phyloP scores from a whole-genome alignment of 2,329 filamentous ascomycete species.

The Trichophyton schoenleinii region DNA sequence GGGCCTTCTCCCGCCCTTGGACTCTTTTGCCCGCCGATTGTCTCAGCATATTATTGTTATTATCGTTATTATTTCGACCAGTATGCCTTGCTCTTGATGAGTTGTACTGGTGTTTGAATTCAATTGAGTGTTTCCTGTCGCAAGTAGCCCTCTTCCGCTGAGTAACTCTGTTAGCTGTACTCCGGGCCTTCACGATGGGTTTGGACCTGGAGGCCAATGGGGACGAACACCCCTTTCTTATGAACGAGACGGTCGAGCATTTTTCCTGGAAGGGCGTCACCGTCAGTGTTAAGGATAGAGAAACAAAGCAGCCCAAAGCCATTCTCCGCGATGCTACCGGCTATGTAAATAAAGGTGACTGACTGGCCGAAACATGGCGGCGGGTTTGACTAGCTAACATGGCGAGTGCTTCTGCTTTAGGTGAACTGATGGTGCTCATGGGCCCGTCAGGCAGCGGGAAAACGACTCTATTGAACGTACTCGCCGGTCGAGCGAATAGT shows the following conservation, averaged over 20 bases:
- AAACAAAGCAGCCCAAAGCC: constrained; percentile 49
- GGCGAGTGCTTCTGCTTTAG: constrained; percentile 24
- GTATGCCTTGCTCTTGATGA: neutral
- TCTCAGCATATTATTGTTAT: neutral
- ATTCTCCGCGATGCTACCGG: constrained; percentile 55
- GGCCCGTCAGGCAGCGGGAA: constrained; percentile 65
- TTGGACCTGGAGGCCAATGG: constrained; percentile 21
- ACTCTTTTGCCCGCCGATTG: neutral
- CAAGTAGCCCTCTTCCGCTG: neutral
- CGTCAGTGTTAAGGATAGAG: constrained; percentile 60
- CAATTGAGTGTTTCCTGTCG: neutral
- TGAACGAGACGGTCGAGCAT: constrained; percentile 50
- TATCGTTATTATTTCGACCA: neutral
- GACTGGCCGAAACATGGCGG: neutral
- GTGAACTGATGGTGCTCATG: constrained; percentile 68
- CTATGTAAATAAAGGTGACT: constrained; percentile 49
- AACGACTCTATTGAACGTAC: constrained; percentile 69
- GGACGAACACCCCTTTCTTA: constrained; percentile 20
- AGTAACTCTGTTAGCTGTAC: neutral
- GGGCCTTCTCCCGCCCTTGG: neutral
- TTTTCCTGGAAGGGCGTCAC: constrained; percentile 56
- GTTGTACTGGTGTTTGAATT: neutral
- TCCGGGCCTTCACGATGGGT: neutral
- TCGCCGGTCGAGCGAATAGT: constrained; percentile 50
- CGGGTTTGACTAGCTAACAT: neutral